phyloP scores from a whole-genome alignment of 345 rosid species.

The Bretschneidera sinensis region DNA sequence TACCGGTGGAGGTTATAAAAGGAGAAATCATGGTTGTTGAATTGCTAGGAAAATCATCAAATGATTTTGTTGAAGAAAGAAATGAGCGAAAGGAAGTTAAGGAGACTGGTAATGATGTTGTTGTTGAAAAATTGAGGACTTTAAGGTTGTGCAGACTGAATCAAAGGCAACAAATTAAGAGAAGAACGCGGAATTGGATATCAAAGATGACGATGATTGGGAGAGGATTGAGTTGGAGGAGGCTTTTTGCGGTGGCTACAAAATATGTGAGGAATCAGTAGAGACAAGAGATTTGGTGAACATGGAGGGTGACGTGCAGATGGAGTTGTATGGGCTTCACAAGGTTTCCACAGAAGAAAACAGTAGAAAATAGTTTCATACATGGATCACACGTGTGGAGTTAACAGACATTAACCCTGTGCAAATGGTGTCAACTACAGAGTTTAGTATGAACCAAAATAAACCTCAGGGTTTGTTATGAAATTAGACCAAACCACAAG shows the following conservation, averaged over 20 bases:
- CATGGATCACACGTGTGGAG: too few species aligned
- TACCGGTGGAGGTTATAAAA: conserved; percentile 11
- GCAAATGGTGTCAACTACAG: too few species aligned
- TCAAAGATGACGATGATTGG: conserved; percentile 63
- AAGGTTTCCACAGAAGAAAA: conserved; percentile 90
- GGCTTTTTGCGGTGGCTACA: conserved; percentile 45
- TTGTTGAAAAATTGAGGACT: conserved; percentile 28
- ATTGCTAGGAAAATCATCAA: conserved; percentile 15
- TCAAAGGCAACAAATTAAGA: conserved; percentile 19
- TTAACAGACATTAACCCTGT: too few species aligned
- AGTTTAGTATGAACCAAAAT: too few species aligned
- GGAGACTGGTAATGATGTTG: conserved; percentile 10
- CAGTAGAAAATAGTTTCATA: too few species aligned
- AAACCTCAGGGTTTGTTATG: too few species aligned
- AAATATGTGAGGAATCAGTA: conserved; percentile 36
- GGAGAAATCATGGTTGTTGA: conserved; percentile 9
- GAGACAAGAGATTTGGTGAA: conserved; percentile 20
- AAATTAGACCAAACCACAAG: too few species aligned
- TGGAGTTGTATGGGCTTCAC: conserved; percentile 77
- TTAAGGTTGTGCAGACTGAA: conserved; percentile 15
- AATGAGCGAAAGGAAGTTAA: conserved; percentile 14
- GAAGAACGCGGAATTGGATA: conserved; percentile 14
- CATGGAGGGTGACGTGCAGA: conserved; percentile 37
- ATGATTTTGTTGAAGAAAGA: conserved; percentile 5
- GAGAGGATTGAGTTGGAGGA: conserved; percentile 84